Evolutionary conservation across 108 stramenopile genomes (phyloP).

Genomic region (Stephanodiscus minutulus): DNA sequence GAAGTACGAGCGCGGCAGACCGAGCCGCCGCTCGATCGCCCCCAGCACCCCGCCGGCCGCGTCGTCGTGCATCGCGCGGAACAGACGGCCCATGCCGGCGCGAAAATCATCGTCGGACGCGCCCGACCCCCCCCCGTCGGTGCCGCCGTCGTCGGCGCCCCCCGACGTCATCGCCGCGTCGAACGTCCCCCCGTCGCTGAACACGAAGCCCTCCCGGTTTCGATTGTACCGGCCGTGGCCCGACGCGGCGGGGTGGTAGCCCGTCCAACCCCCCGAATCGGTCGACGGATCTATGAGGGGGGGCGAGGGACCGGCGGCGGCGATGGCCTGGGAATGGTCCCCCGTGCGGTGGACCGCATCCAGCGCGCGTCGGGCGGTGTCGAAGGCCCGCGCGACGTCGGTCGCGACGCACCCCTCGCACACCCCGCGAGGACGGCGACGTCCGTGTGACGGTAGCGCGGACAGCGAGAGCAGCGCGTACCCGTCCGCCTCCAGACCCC

Average conservation of each 20-base stretch:
- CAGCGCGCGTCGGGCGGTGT: constrained; percentile 17
- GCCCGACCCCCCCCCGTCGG: neutral
- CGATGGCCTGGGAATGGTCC: neutral
- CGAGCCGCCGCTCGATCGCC: constrained; percentile 61
- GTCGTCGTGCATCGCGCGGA: constrained; percentile 50
- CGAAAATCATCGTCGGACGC: constrained; percentile 9
- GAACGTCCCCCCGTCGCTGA: constrained; percentile 66
- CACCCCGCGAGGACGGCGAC: neutral
- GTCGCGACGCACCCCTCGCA: neutral
- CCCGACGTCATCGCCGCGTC: constrained; percentile 22
- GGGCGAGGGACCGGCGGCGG: neutral
- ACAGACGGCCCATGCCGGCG: constrained; percentile 30
- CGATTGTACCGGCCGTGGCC: constrained; percentile 69
- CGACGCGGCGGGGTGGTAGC: constrained; percentile 65
- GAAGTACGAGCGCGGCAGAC: constrained; percentile 59
- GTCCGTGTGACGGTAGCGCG: neutral
- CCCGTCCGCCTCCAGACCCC: constrained; percentile 2
- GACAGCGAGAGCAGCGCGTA: constrained; percentile 7
- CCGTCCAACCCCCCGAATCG: constrained; percentile 73
- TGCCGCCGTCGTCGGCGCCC: neutral
- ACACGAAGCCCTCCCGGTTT: constrained; percentile 79
- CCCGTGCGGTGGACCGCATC: neutral
- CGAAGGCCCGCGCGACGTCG: constrained; percentile 2
- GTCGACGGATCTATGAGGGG: constrained; percentile 51
- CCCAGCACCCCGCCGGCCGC: constrained; percentile 55